A percentile compares a stretch with the other conserved stretches of the same genome.
Evolutionary conservation across 805 yeast genomes (phyloP).

Genomic region (Candida succiphila): DNA sequence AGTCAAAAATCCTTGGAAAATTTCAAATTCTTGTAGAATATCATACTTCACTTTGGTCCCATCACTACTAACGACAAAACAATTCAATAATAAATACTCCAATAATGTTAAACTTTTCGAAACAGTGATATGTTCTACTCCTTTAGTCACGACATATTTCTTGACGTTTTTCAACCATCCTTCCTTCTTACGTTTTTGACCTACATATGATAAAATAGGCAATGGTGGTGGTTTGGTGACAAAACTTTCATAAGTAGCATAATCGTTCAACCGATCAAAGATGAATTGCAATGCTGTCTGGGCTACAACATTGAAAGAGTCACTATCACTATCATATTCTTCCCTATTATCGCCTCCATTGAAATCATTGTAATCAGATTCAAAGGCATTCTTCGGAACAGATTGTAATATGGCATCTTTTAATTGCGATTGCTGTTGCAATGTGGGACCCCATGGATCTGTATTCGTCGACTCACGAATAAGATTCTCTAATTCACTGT

Average conservation of each 20-base stretch:
- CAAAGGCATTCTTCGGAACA: not conserved
- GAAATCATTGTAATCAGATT: not conserved
- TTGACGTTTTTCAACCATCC: conserved; percentile 7
- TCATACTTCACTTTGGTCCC: conserved; percentile 9
- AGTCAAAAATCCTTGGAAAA: conserved; percentile 7
- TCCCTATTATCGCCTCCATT: not conserved
- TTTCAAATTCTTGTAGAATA: conserved; percentile 9
- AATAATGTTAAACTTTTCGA: conserved; percentile 16
- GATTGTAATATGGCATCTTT: not conserved
- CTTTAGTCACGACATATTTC: conserved; percentile 16
- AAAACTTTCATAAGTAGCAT: too few species aligned
- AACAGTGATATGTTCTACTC: conserved; percentile 18
- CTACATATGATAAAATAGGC: not conserved
- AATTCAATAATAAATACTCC: conserved; percentile 17
- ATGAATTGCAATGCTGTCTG: too few species aligned
- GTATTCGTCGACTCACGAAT: conserved; percentile 38
- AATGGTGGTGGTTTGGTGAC: too few species aligned
- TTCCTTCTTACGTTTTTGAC: not conserved
- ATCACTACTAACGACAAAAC: conserved; percentile 6
- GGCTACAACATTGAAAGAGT: too few species aligned
- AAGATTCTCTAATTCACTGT: conserved; percentile 18
- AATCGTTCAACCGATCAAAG: too few species aligned
- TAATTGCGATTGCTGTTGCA: conserved; percentile 27
- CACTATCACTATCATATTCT: not conserved
- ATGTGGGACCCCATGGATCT: conserved; percentile 44